These are phyloP conservation scores for Hypoxylon sp. DNA, from an alignment of 2,329 filamentous ascomycete species.

Conservation along the genomic window DNA sequence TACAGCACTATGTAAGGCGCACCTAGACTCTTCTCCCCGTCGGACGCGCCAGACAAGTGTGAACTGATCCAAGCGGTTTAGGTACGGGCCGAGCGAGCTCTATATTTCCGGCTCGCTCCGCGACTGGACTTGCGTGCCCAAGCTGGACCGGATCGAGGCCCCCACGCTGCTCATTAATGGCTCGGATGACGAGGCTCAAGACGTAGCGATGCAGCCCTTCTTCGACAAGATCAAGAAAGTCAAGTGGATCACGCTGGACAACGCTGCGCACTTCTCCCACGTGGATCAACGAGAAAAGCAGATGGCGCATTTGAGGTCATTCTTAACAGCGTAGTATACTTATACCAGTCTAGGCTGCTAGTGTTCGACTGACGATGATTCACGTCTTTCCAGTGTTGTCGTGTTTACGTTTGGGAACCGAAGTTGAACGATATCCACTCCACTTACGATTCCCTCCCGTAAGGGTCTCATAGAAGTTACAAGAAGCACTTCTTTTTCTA, in stretches of 20 bases:
- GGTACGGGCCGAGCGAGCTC: constrained; percentile 34
- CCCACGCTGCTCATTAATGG: constrained; percentile 50
- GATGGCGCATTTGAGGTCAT: constrained; percentile 36
- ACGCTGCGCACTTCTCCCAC: constrained; percentile 48
- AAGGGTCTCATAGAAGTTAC: too few relatives aligned
- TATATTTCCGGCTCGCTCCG: constrained; percentile 31
- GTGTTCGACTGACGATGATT: too few relatives aligned
- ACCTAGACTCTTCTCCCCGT: too few relatives aligned
- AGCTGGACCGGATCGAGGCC: constrained; percentile 42
- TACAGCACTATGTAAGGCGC: constrained; percentile 46
- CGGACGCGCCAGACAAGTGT: not conserved
- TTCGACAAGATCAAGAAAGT: constrained; percentile 47
- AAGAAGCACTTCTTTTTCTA: not conserved
- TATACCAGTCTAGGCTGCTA: too few relatives aligned
- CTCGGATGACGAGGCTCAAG: constrained; percentile 47
- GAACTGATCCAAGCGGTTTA: not conserved
- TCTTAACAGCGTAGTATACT: constrained; percentile 16
- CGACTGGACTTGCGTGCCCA: constrained; percentile 41
- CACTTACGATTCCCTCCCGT: too few relatives aligned
- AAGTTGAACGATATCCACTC: too few relatives aligned
- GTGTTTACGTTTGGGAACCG: too few relatives aligned
- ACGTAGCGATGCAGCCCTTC: constrained; percentile 47
- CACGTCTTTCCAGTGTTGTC: too few relatives aligned
- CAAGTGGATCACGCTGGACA: constrained; percentile 49
- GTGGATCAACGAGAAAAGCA: constrained; percentile 45